Conservation (phyloP, 805 yeast species). For the Blastobotrys mokoenaii region DNA sequence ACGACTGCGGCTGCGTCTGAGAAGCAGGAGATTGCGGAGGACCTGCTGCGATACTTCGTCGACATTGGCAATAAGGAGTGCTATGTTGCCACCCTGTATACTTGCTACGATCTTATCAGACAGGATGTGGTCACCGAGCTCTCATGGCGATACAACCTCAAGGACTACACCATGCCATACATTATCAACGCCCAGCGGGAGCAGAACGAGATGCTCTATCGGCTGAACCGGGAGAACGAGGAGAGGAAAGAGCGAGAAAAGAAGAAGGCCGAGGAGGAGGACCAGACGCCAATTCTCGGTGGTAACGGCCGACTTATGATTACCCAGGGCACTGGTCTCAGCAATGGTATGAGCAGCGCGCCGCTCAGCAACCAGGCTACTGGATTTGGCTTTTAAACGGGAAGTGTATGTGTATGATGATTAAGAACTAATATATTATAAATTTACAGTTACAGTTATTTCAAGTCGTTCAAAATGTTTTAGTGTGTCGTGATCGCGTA, state of each 20-base stretch:
- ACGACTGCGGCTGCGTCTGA: constrained; percentile 82
- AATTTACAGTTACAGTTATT: too few relatives aligned
- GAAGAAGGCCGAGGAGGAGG: constrained; percentile 37
- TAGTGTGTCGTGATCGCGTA: too few relatives aligned
- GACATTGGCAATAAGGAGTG: constrained; percentile 96
- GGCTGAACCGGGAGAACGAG: constrained; percentile 60
- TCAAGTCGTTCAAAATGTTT: too few relatives aligned
- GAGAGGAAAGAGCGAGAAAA: constrained; percentile 56
- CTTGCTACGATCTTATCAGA: constrained; percentile 71
- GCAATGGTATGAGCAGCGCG: constrained; percentile 1
- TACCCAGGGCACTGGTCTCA: constrained; percentile 52
- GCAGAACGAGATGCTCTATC: constrained; percentile 57
- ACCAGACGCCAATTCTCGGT: constrained; percentile 37
- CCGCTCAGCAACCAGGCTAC: neutral
- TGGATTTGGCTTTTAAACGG: too few relatives aligned
- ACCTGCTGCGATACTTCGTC: constrained; percentile 81
- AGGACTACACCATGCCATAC: constrained; percentile 85
- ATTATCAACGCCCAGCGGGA: constrained; percentile 78
- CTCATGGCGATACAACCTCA: constrained; percentile 82
- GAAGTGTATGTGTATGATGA: too few relatives aligned
- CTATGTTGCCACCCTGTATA: constrained; percentile 78
- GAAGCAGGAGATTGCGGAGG: constrained; percentile 77
- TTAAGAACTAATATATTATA: too few relatives aligned
- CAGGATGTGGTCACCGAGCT: constrained; percentile 82
- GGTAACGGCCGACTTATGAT: constrained; percentile 68